A percentile compares a stretch with the other conserved stretches of the same genome.
phyloP scores from a whole-genome alignment of 108 stramenopile species.

The Cylindrotheca fusiformis region DNA sequence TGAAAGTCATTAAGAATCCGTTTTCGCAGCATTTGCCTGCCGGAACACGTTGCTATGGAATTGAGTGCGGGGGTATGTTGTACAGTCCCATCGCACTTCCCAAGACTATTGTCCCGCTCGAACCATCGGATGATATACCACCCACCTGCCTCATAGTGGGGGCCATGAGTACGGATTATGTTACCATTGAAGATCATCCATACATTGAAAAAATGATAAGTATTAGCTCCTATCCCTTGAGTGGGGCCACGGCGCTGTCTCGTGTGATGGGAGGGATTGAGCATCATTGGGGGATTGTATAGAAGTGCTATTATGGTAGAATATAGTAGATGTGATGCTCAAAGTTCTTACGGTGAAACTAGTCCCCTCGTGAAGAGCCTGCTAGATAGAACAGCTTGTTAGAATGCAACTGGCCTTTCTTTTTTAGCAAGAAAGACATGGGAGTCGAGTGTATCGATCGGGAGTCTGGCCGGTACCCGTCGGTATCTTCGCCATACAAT shows the following conservation, averaged over 20 bases:
- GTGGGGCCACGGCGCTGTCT: constrained; percentile 91
- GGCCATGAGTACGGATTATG: constrained; percentile 94
- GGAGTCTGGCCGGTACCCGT: too few species aligned
- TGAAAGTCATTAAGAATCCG: constrained; percentile 98
- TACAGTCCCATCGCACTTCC: constrained; percentile 87
- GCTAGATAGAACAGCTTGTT: too few species aligned
- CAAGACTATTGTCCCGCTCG: constrained; percentile 63
- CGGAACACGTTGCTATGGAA: constrained; percentile 87
- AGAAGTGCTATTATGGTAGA: too few species aligned
- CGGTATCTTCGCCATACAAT: too few species aligned
- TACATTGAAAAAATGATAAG: constrained; percentile 95
- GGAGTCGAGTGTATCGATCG: too few species aligned
- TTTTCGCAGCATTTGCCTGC: constrained; percentile 94
- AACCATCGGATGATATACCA: constrained; percentile 25
- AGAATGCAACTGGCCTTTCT: too few species aligned
- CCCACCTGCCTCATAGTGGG: constrained; percentile 95
- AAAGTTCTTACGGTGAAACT: too few species aligned
- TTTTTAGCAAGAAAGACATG: too few species aligned
- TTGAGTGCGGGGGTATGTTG: constrained; percentile 77
- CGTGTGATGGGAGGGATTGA: constrained; percentile 92
- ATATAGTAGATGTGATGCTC: too few species aligned
- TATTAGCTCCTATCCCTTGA: constrained; percentile 93
- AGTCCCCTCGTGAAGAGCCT: too few species aligned
- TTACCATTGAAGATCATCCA: constrained; percentile 91
- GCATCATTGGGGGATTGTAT: constrained; percentile 94